Evolutionary conservation across 2,329 filamentous ascomycete species (phyloP), one percentile per base, ranked within the genome.

Genomic region (Teratosphaeriaceae sp.): DNA sequence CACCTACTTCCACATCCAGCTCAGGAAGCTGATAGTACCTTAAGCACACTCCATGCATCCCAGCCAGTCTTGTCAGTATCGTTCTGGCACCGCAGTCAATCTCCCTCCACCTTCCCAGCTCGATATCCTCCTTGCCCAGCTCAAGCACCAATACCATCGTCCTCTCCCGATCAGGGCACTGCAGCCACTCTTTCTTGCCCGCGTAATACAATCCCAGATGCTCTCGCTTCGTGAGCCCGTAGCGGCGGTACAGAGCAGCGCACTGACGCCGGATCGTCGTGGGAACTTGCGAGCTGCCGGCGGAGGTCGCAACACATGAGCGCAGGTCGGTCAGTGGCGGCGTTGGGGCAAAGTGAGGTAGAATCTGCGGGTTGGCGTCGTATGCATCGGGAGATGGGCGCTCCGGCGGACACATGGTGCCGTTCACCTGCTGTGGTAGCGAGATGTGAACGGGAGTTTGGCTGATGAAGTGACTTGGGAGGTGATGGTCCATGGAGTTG

Each of bases 81-180:
- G 7, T 15, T 16, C 37, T 34, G 2, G 27, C 36, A 9, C 34
- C 42, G 13, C 1, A 5, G 30, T 43, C 27, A 16, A 49, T 19
- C 4, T 21, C 19, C 35, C 37, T 30, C 46, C 46, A 49, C 19
- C 22, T 41, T 16, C 27, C 38, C n/a, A 12, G 9, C 18, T 33
- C 9, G 9, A 36, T 18, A 4, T 49, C 37, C 7, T 16, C 8
- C 13, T 5, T 22, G 11, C 8, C 18, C 23, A 49, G 24, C 37
- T 49, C 46, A n/a, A 49, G n/a, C 1, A 49, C 46, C n/a, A 49
- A 15, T 6, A 49, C 16, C 19, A 46, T 34, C 40, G 41, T 46
- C 13, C 41, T 29, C 15, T 49, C 46, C 20, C 40, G 42, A 13
- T 41, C 15, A 8, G n/a, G 5, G 21, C 29, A 9, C n/a, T 22